phyloP scores from a whole-genome alignment of 192 early-diverging fungal species.

The Backusella circina region DNA sequence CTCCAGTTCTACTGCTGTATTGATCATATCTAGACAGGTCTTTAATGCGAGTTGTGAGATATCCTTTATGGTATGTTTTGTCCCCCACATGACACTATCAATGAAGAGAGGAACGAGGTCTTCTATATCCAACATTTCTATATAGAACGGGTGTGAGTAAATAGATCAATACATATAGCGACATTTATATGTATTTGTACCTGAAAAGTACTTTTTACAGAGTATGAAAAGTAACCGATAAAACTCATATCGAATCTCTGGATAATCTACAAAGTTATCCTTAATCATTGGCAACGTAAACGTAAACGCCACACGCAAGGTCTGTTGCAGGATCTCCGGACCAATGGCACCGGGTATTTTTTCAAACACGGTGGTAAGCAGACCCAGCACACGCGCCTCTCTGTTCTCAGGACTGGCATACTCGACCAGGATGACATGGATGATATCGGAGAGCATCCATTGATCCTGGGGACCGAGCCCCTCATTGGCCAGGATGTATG shows the following conservation, averaged over 20 bases:
- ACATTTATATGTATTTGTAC: neutral
- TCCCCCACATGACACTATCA: constrained; percentile 28
- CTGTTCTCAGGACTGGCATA: neutral
- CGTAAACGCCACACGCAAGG: neutral
- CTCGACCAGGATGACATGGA: constrained; percentile 4
- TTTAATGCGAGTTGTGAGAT: constrained; percentile 17
- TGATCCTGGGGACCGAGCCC: neutral
- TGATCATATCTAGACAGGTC: constrained; percentile 14
- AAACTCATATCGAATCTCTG: constrained; percentile 18
- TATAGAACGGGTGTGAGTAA: neutral
- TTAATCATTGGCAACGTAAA: constrained; percentile 19
- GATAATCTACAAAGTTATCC: constrained; percentile 20
- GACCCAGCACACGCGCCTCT: constrained; percentile 3
- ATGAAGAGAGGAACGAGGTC: neutral
- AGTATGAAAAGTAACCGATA: constrained; percentile 12
- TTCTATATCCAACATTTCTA: constrained; percentile 5
- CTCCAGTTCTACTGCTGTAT: constrained; percentile 1
- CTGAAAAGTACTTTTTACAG: constrained; percentile 4
- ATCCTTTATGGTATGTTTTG: constrained; percentile 18
- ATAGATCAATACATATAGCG: neutral
- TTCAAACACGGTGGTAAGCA: constrained; percentile 12
- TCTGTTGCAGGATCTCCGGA: neutral
- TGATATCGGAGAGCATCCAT: neutral
- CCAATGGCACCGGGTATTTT: neutral
- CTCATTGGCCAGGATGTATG: neutral